phyloP scores from a whole-genome alignment of 2,329 filamentous ascomycete genomes.

The Clonostachys chloroleuca region DNA sequence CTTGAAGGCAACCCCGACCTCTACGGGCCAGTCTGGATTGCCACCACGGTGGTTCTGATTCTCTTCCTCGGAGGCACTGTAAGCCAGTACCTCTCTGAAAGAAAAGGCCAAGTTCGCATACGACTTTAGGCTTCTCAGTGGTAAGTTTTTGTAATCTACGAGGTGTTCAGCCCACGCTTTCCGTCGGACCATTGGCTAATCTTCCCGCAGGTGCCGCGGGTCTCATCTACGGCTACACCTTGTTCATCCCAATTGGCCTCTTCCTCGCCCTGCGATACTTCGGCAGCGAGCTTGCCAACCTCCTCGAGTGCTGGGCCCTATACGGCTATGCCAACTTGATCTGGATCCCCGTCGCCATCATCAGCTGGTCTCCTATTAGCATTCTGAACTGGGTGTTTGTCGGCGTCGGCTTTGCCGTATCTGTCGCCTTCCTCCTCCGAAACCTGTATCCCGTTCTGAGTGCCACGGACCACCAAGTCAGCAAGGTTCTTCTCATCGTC shows the following conservation, averaged over 20 bases:
- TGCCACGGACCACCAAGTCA: conserved; percentile 87
- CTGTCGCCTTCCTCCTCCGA: conserved; percentile 77
- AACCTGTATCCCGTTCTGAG: conserved; percentile 90
- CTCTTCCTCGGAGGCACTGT: conserved; percentile 94
- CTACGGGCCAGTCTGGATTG: conserved; percentile 98
- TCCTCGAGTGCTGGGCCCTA: conserved; percentile 91
- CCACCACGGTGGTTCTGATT: conserved; percentile 93
- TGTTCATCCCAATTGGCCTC: conserved; percentile 76
- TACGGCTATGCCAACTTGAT: conserved; percentile 97
- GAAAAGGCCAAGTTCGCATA: conserved; percentile 77
- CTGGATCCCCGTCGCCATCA: conserved; percentile 91
- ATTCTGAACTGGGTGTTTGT: conserved; percentile 94
- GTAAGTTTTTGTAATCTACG: conserved; percentile 35
- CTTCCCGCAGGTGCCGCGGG: conserved; percentile 67
- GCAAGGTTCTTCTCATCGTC: conserved; percentile 78
- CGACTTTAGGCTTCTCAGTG: conserved; percentile 85
- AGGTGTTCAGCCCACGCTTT: background rate
- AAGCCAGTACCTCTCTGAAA: conserved; percentile 76
- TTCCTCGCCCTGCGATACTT: conserved; percentile 94
- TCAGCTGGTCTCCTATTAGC: conserved; percentile 82
- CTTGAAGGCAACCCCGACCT: conserved; percentile 95
- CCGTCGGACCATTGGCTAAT: conserved; percentile 4
- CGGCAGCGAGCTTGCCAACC: conserved; percentile 85
- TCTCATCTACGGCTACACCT: conserved; percentile 91
- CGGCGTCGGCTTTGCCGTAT: conserved; percentile 76